phyloP scores from a whole-genome alignment of 257 asterid species.

The Euphrasia confusa region DNA sequence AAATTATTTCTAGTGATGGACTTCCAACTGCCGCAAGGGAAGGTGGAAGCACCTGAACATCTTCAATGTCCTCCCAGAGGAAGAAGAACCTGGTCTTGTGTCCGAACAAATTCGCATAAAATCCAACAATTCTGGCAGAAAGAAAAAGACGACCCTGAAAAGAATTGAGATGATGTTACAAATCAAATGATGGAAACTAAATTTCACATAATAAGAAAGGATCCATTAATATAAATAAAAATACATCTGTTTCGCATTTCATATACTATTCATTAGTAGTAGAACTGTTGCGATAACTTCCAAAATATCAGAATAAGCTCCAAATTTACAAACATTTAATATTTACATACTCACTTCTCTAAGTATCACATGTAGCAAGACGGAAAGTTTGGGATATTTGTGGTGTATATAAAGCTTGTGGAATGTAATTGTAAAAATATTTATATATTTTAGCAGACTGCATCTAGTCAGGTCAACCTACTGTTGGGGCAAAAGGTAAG shows the following conservation, averaged over 20 bases:
- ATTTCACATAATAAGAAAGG: not conserved
- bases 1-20: slow-evolving; percentile 67
- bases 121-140: slow-evolving; percentile 92
- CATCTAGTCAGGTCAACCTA: not conserved
- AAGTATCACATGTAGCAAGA: not conserved
- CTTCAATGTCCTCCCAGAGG: slow-evolving; percentile 95
- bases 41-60: slow-evolving; percentile 73
- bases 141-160: slow-evolving; percentile 89
- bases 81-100: slow-evolving; percentile 80
- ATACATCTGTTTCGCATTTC: not conserved
- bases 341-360: not conserved
- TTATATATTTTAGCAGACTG: not conserved
- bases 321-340: not conserved
- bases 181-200: not conserved
- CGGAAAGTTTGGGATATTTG: not conserved
- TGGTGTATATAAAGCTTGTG: not conserved
- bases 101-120: slow-evolving; percentile 78
- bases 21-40: slow-evolving; percentile 76
- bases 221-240: not conserved
- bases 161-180: slow-evolving; percentile 17
- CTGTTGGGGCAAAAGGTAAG: no score
- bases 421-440: not conserved
- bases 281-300: not conserved
- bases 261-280: not conserved
- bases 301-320: not conserved